These are phyloP conservation scores for Aegilops bicornis DNA, from an alignment of 176 grass and related monocot species.

Conservation along the genomic window DNA sequence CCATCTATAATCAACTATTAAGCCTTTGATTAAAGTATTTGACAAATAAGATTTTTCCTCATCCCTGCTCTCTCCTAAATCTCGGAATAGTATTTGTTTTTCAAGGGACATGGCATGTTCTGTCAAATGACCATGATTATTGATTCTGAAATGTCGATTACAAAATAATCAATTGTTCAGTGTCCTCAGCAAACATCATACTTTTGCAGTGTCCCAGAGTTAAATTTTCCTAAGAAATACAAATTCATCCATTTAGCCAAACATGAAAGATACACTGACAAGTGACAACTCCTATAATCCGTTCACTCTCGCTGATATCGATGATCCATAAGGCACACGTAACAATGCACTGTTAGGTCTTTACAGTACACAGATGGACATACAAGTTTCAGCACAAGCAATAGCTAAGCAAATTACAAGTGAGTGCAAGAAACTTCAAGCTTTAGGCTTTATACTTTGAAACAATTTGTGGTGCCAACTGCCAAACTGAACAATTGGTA, in stretches of 20 bases:
- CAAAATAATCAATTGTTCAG: neutral
- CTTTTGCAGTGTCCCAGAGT: neutral
- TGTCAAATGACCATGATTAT: neutral
- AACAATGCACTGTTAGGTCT: conserved; percentile 16
- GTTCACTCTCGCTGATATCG: neutral
- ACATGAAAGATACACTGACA: neutral
- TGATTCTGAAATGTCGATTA: neutral
- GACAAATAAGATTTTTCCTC: neutral
- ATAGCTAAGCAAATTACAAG: neutral
- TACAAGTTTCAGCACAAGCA: neutral
- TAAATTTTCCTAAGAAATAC: neutral
- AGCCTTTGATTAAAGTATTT: neutral
- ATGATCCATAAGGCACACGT: neutral
- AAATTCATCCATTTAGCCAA: neutral
- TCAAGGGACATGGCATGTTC: neutral
- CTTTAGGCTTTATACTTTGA: neutral
- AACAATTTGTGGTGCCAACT: neutral
- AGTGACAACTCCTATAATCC: neutral
- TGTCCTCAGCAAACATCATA: neutral
- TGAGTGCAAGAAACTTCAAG: neutral
- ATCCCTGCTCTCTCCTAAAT: neutral
- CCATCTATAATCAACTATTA: neutral
- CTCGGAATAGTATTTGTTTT: neutral
- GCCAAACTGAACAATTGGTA: neutral
- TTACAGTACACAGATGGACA: neutral